Evolutionary conservation across 2,329 filamentous ascomycete species (phyloP).

Genomic region (Colletotrichum sublineola): DNA sequence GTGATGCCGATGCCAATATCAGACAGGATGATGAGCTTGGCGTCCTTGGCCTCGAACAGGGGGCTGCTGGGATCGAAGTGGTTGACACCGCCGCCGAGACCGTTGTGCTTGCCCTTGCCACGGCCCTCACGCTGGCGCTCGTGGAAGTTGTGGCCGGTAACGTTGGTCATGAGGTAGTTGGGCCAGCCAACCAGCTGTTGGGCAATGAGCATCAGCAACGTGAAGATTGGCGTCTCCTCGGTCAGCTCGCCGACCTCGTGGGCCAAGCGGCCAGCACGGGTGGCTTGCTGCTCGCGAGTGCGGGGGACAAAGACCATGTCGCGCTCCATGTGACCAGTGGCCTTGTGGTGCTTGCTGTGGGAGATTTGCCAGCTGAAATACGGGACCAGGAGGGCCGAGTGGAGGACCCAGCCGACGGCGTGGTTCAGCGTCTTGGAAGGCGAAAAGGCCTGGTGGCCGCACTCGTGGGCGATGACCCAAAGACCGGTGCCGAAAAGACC

Average conservation of each 20-base stretch:
- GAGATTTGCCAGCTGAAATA: conserved; percentile 99
- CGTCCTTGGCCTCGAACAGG: conserved; percentile 91
- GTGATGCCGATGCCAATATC: conserved; percentile 83
- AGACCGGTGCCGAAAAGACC: conserved; percentile 93
- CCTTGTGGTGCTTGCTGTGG: conserved; percentile 99
- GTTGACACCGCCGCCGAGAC: conserved; percentile 84
- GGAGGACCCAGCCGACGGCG: conserved; percentile 89
- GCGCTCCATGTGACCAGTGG: conserved; percentile 94
- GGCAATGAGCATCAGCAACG: conserved; percentile 77
- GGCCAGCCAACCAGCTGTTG: conserved; percentile 97
- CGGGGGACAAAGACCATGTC: conserved; percentile 99
- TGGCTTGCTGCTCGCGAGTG: conserved; percentile 85
- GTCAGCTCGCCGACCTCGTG: conserved; percentile 91
- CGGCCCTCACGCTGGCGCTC: conserved; percentile 92
- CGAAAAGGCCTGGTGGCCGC: conserved; percentile 96
- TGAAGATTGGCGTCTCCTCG: conserved; percentile 93
- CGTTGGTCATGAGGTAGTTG: conserved; percentile 90
- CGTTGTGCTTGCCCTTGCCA: conserved; percentile 92
- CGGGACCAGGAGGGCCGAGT: conserved; percentile 89
- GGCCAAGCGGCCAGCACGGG: conserved; percentile 77
- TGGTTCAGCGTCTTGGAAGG: conserved; percentile 93
- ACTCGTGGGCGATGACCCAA: conserved; percentile 98
- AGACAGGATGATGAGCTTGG: conserved; percentile 86
- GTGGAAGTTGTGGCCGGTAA: conserved; percentile 97
- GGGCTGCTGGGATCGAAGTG: conserved; percentile 93